Base-by-base conservation (phyloP, 306 rosid species). In the Cicer bijugum region DNA sequence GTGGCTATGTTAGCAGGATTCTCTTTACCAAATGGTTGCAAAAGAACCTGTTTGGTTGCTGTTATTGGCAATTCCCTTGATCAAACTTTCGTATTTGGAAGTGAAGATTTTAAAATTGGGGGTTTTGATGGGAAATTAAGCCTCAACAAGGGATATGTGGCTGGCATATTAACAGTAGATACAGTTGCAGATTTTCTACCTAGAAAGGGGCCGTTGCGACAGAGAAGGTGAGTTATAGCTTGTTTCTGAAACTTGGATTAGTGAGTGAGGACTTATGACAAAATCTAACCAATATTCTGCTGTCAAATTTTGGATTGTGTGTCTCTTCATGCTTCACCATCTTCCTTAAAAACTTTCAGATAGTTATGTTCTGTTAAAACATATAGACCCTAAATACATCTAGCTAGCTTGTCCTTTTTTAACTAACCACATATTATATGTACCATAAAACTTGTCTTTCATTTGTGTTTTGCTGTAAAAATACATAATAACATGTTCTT, bases 171-270 rank as follows among this genome's bases (percentile, higher is more conserved):
- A 70, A 95, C 99, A 0, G 86, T 95, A 1, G 99, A 91, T 75
- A 95, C 99, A 1, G 97, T 95, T 39, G 99, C 96, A 14, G 99
- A 91, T 51, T 95, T 95, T 86, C 93, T 91, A 8, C 97, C 96
- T 1, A 84, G 96, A 77, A 95, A 81, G 70, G 97, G 97, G 50
- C 92, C 92, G 2, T 75, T 91, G 42, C 87, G 91, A 48, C 89
- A 86, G 73, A 88, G 93, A 85, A 90, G 99, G 99, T 92, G 59
- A 79, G 86, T 71, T 77, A 51, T 51, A 15, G 69, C 67, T 67
- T 42, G 51, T 57, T 58, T 33, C 12, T 78, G 51, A 57, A 66
- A 56, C 37, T 16, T 69, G 64, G 70, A 47, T 72, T 67, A 20
- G 53, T 75, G 64, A 42, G n/a, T 43, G 69, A 14, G 63, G 57